Base-by-base conservation (phyloP, 495 filamentous ascomycete genomes). In the Daldinia caldariorum region DNA sequence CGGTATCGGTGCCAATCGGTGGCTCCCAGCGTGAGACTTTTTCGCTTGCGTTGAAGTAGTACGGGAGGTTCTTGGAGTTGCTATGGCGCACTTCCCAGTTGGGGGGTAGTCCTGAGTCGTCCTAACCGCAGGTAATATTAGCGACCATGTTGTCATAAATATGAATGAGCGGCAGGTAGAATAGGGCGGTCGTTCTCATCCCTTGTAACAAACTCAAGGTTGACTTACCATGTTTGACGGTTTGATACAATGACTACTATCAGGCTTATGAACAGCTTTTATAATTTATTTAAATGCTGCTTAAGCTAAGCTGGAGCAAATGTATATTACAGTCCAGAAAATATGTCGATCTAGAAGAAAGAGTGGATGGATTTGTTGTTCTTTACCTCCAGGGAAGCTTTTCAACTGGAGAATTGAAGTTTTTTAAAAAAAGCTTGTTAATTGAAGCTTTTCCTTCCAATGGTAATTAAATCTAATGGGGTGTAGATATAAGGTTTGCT, bases 51-150 rank as follows among this genome's bases (percentile, higher is more conserved):
- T 97, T 95, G 90, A 97, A 98, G 82, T 97, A 99, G 83, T 99
- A 99, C 38, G 95, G 95, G 14, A 98, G 91, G 79, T 95, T 96
- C 82, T 97, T 98, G 78, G 92, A 94, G 82, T 97, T 94, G 77
- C 92, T 96, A 81, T 94, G 92, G 73, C 94, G 92, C 75, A 98
- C 92, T 81, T 97, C 94, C 95, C 95, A 97, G 76, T 88, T 85
- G 5, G 86, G 76, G 49, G 95, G 95, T 59, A 99, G 88, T 75
- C 95, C 95, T 71, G 91, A 89, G 47, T 93, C 91, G 71, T 84
- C 79, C 85, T 89, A 62, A 58, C 26, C n/a, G 18, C 3, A 53
- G 61, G 47, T 63, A 66, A 63, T 66, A 63, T 63, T 63, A 72
- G 61, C 32, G 31, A 38, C 8, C 3, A 43, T 51, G 6, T 58